Conservation (phyloP, 352 stramenopile species). For the Phytopythium sindhum region DNA sequence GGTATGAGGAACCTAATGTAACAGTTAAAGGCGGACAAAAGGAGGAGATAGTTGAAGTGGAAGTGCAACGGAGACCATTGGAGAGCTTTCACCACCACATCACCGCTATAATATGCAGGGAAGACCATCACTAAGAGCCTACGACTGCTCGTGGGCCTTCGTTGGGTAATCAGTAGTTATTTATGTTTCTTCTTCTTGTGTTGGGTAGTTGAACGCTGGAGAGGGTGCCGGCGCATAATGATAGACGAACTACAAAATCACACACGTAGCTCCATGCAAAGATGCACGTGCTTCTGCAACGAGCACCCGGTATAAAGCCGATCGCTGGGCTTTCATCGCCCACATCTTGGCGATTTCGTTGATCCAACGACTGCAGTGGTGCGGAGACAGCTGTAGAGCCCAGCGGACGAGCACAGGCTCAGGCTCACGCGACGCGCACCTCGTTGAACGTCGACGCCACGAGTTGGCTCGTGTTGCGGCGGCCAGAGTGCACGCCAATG, state of each 20-base stretch:
- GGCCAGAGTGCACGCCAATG: slow-evolving; percentile 62
- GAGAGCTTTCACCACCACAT: too few species aligned
- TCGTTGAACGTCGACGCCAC: slow-evolving; percentile 19
- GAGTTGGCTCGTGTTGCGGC: slow-evolving; percentile 49
- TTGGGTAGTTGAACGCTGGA: neutral
- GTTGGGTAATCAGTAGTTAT: neutral
- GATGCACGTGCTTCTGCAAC: neutral
- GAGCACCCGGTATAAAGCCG: neutral
- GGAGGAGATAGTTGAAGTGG: neutral
- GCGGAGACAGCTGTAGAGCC: too few species aligned
- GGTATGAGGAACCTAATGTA: neutral
- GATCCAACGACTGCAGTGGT: neutral
- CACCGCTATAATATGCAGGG: too few species aligned
- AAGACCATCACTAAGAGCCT: too few species aligned
- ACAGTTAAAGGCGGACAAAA: neutral
- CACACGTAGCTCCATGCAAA: neutral
- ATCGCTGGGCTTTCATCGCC: neutral
- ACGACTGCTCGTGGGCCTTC: too few species aligned
- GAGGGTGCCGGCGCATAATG: slow-evolving; percentile 2
- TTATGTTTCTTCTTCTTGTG: neutral
- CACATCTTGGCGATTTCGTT: neutral
- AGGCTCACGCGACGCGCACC: slow-evolving; percentile 1
- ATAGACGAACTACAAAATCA: slow-evolving; percentile 5
- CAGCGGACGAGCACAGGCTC: neutral
- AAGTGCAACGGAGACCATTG: neutral